phyloP scores from a whole-genome alignment of 495 filamentous ascomycete genomes.

The Lepraria neglecta region DNA sequence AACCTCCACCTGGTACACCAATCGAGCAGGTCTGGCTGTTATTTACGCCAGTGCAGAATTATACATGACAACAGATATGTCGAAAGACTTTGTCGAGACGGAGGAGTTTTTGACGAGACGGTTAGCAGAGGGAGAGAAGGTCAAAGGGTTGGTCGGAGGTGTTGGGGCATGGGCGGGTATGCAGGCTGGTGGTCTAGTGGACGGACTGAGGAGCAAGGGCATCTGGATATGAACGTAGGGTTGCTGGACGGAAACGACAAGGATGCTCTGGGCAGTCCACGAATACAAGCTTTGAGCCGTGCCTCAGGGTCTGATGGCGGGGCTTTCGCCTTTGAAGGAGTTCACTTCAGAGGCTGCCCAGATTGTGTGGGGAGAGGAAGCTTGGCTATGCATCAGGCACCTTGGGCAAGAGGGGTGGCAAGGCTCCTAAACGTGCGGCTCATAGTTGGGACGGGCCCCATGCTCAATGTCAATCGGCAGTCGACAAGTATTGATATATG shows the following conservation, averaged over 20 bases:
- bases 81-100: conserved; percentile 61
- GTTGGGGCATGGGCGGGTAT: conserved; percentile 72
- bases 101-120: conserved; percentile 71
- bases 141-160: conserved; percentile 54
- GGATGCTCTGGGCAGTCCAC: background rate
- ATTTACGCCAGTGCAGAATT: conserved; percentile 84
- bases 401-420: no score
- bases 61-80: conserved; percentile 84
- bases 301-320: background rate
- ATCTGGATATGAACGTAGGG: conserved; percentile 44
- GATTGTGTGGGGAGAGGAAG: no score
- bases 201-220: conserved; percentile 60
- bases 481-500: background rate
- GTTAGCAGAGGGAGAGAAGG: conserved; percentile 57
- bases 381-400: no score
- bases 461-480: background rate
- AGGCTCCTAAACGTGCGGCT: no score
- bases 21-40: conserved; percentile 65
- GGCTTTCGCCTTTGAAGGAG: no score
- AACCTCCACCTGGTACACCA: conserved; percentile 86
- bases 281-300: background rate
- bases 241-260: background rate
- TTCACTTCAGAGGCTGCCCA: no score
- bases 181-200: conserved; percentile 56
- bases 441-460: background rate